Conservation (phyloP, 2,329 filamentous ascomycete species). For the Fusarium torreyae region DNA sequence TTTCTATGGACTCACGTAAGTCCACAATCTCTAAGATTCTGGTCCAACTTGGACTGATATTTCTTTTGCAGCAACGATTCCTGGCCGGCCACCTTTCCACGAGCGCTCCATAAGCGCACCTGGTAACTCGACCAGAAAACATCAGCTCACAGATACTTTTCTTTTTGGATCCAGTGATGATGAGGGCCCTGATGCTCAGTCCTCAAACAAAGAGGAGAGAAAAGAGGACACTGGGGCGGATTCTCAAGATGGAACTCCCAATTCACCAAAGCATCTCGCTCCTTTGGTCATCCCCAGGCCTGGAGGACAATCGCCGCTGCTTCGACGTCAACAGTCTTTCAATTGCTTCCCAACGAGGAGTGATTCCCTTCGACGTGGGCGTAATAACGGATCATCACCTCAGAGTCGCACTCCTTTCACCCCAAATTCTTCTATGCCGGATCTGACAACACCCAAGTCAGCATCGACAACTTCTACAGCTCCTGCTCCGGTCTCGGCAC, state of each 20-base stretch:
- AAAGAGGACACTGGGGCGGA: conserved; percentile 39
- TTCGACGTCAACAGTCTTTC: conserved; percentile 58
- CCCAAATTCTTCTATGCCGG: conserved; percentile 55
- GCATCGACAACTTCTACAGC: conserved; percentile 58
- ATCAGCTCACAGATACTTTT: conserved; percentile 50
- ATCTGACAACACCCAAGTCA: conserved; percentile 62
- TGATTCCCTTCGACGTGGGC: conserved; percentile 60
- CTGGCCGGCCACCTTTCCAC: conserved; percentile 74
- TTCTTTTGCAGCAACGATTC: conserved; percentile 72
- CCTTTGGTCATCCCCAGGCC: conserved; percentile 70
- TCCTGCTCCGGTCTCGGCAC: conserved; percentile 67
- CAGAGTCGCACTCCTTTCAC: conserved; percentile 60
- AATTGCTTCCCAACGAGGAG: conserved; percentile 64
- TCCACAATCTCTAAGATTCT: not conserved
- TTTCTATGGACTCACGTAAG: conserved; percentile 80
- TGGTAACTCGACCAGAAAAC: conserved; percentile 64
- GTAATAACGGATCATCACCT: conserved; percentile 63
- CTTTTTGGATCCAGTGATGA: conserved; percentile 46
- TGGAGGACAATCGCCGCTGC: conserved; percentile 36
- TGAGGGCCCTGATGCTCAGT: conserved; percentile 44
- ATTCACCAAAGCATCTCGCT: conserved; percentile 67
- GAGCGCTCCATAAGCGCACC: conserved; percentile 77
- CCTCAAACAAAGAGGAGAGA: conserved; percentile 46
- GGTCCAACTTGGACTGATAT: conserved; percentile 32
- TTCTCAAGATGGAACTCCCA: conserved; percentile 46